Evolutionary conservation across 2,329 filamentous ascomycete genomes (phyloP).

Genomic region (Paecilomyces sp.): DNA sequence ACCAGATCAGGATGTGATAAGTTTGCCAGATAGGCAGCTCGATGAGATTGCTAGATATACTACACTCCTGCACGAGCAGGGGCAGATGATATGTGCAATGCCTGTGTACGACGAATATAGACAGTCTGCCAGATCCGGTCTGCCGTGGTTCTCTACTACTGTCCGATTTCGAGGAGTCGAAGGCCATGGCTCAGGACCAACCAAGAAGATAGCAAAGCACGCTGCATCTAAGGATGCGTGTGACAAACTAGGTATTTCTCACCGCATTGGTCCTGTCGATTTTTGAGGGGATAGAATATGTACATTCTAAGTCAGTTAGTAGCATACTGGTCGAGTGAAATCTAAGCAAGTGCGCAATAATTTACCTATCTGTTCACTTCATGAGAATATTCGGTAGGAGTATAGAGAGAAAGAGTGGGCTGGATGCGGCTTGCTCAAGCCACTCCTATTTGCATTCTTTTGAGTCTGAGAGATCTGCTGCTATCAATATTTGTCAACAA

Average conservation of each 20-base stretch:
- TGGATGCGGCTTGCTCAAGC: too few species aligned
- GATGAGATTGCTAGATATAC: neutral
- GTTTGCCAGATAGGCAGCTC: neutral
- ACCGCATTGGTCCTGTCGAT: neutral
- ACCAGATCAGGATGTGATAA: neutral
- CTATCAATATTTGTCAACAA: too few species aligned
- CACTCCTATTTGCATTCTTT: too few species aligned
- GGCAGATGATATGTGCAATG: neutral
- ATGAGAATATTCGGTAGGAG: too few species aligned
- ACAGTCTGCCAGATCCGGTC: neutral
- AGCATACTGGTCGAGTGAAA: too few species aligned
- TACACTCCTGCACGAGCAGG: neutral
- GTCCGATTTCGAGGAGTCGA: neutral
- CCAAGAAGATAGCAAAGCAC: neutral
- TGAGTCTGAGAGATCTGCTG: too few species aligned
- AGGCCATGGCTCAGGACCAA: neutral
- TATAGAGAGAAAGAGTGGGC: too few species aligned
- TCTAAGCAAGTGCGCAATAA: too few species aligned
- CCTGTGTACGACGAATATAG: neutral
- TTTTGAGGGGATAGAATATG: neutral
- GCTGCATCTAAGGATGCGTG: neutral
- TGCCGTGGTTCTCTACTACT: neutral
- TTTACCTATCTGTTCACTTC: too few species aligned
- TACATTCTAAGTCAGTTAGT: too few species aligned
- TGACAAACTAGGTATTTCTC: neutral